Conservation (phyloP, 2,329 filamentous ascomycete genomes). For the Byssochlamys sp. region DNA sequence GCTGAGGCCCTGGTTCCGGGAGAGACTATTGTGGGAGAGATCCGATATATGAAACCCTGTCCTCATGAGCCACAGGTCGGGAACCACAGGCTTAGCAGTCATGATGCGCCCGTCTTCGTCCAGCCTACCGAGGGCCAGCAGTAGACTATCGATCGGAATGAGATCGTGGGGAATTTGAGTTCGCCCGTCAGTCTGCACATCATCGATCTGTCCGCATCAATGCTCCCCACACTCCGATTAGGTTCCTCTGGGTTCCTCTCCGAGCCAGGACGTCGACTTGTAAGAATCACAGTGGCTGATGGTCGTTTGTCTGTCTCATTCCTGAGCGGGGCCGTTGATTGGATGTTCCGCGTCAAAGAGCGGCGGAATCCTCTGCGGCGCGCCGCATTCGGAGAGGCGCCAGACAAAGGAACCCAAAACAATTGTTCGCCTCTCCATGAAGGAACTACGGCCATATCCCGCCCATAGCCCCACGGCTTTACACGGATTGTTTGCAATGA, state of each 20-base stretch:
- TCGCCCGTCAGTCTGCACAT: background rate
- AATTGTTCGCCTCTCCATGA: constrained; percentile 9
- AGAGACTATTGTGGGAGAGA: background rate
- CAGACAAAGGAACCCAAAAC: constrained; percentile 27
- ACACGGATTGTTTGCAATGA: constrained; percentile 14
- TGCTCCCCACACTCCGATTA: background rate
- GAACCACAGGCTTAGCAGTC: background rate
- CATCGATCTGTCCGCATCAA: background rate
- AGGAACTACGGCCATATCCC: background rate
- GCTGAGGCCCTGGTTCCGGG: background rate
- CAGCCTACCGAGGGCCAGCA: background rate
- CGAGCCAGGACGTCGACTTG: background rate
- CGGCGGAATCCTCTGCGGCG: constrained; percentile 12
- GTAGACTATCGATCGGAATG: background rate
- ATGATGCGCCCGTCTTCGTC: background rate
- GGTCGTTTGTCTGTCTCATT: constrained; percentile 15
- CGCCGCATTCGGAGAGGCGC: constrained; percentile 20
- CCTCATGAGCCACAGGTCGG: background rate
- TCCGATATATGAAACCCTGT: background rate
- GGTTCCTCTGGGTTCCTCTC: background rate
- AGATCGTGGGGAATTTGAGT: background rate
- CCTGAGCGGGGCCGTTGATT: constrained; percentile 16
- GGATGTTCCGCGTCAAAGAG: constrained; percentile 13
- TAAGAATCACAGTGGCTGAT: constrained; percentile 4
- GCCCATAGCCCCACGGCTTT: constrained; percentile 5